These are phyloP conservation scores for Acidiella bohemica DNA, from an alignment of 495 filamentous ascomycete species.

Conservation along the genomic window DNA sequence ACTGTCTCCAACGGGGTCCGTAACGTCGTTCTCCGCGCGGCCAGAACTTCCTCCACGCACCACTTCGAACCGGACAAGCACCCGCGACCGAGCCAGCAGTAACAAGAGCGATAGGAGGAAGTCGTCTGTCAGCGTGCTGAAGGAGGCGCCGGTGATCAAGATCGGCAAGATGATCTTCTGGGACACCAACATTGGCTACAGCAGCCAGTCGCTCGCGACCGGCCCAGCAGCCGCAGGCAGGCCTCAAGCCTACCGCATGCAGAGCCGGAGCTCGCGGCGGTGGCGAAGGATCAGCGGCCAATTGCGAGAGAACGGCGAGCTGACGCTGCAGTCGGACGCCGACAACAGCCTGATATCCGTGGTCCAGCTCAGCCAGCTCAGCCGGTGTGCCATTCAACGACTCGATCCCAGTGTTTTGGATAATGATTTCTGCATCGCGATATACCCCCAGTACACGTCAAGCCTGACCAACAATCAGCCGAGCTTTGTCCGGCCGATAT, in stretches of 20 bases:
- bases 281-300: slow-evolving; percentile 90
- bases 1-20: background rate
- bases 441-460: slow-evolving; percentile 70
- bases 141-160: slow-evolving; percentile 85
- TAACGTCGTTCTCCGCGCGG: background rate
- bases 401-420: slow-evolving; percentile 85
- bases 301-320: slow-evolving; percentile 85
- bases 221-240: slow-evolving; percentile 21
- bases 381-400: slow-evolving; percentile 76
- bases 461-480: slow-evolving; percentile 42
- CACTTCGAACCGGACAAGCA: slow-evolving; percentile 4
- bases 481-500: slow-evolving; percentile 57
- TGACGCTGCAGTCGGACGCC: slow-evolving; percentile 76
- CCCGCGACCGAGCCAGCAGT: slow-evolving; percentile 12
- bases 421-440: slow-evolving; percentile 86
- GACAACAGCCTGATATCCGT: slow-evolving; percentile 65
- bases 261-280: slow-evolving; percentile 41
- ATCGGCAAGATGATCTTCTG: slow-evolving; percentile 88
- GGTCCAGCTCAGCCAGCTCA: slow-evolving; percentile 81
- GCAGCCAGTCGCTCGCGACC: slow-evolving; percentile 28
- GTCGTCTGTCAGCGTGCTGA: slow-evolving; percentile 48
- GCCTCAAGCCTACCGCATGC: slow-evolving; percentile 40
- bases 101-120: slow-evolving; percentile 34
- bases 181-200: slow-evolving; percentile 51
- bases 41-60: slow-evolving; percentile 11